phyloP scores from a whole-genome alignment of 179 eudicot genomes.

The Vitellaria paradoxa region DNA sequence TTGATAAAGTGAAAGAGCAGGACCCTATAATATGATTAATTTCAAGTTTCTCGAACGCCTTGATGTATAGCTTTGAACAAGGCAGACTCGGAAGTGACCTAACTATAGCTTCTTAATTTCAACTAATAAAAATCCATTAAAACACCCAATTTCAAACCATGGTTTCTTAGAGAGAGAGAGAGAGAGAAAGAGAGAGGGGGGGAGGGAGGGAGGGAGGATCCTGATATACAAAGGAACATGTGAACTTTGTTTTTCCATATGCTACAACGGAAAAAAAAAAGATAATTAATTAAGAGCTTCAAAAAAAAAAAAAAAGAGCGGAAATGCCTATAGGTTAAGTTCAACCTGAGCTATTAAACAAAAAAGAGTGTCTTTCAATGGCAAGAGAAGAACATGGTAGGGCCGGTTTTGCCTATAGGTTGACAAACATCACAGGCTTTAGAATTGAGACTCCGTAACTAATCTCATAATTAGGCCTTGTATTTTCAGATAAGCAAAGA shows the following conservation, averaged over 20 bases:
- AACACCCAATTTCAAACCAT: too few species aligned
- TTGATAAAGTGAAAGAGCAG: too few species aligned
- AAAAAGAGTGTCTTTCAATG: slow-evolving; percentile 16
- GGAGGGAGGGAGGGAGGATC: too few species aligned
- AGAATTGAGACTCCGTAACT: slow-evolving; percentile 19
- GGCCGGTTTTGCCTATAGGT: slow-evolving; percentile 17
- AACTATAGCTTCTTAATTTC: too few species aligned
- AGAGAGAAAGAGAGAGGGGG: not conserved
- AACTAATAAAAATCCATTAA: too few species aligned
- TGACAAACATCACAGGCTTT: slow-evolving; percentile 27
- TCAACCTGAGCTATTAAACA: slow-evolving; percentile 20
- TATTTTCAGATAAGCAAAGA: slow-evolving; percentile 35
- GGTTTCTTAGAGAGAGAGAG: not conserved
- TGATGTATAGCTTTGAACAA: too few species aligned
- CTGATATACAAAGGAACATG: not conserved
- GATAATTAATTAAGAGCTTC: not conserved
- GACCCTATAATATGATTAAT: too few species aligned
- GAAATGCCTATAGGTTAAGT: too few species aligned
- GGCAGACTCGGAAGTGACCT: too few species aligned
- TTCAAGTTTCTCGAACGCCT: too few species aligned
- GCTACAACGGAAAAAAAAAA: not conserved
- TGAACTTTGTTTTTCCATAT: not conserved
- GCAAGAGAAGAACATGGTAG: slow-evolving; percentile 35
- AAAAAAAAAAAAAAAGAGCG: slow-evolving; percentile 14
- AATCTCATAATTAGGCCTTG: slow-evolving; percentile 40